Base-by-base conservation (phyloP, 768 basidiomycete species). In the Mycena haematopus region DNA sequence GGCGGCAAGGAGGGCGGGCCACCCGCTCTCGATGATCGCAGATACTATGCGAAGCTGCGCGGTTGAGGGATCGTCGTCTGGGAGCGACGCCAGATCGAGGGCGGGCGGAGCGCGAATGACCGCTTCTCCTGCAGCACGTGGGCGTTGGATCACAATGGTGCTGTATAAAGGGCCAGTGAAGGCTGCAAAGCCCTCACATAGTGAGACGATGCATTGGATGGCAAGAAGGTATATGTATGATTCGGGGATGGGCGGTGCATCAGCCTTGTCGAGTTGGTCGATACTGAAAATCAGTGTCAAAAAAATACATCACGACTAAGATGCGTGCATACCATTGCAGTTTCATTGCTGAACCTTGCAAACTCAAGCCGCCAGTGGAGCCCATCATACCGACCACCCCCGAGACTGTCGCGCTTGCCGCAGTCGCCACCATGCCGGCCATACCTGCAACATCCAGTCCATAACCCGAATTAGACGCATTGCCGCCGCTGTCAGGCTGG, bases 251-350 rank as follows among this genome's bases (percentile, higher is more conserved):
- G 87, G 82, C 0, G 97, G 97, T 0, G 95, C 87, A 68, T 99
- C 97, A 0, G 94, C 91, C 74, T 99, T 99, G 78, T 99, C 96
- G 14, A 98, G 86, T 74, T 99, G 97, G 73, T 99, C 96, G 68
- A 99, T 98, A 73, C 96, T 97, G 69, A 3, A 53, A 4, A 54
- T 54, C 47, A 58, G 42, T 40, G 58, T 62, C 36, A 68, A 63
- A 52, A 14, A 14, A 6, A 17, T 53, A 46, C 38, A 35, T 24
- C 0, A 38, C 22, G 40, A n/a, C 49, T 24, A 33, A 35, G 42
- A 33, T 19, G 44, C 13, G 22, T 6, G 78, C 86, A 44, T 63
- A 95, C 95, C 96, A 95, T 74, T 95, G 93, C 25, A 97, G 73
- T 72, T 95, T 96, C 90, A 96, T 93, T 0, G 88, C 82, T 3